These are phyloP conservation scores for Phytophthora meadii DNA, from an alignment of 352 stramenopile genomes.

Conservation along the genomic window DNA sequence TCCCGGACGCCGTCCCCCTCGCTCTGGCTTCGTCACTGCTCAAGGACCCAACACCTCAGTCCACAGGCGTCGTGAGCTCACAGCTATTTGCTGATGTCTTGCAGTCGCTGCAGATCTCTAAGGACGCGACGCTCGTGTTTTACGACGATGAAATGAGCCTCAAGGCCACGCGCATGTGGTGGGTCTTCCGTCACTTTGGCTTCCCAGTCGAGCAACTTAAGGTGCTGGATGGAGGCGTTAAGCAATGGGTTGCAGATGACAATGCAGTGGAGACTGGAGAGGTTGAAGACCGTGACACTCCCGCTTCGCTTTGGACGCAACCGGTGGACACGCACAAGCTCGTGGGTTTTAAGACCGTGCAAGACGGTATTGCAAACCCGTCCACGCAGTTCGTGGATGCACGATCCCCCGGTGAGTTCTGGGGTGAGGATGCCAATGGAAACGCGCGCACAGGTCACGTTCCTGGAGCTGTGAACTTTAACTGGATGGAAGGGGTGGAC, in stretches of 20 bases:
- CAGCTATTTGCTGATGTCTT: conserved; percentile 54
- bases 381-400: conserved; percentile 44
- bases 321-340: conserved; percentile 29
- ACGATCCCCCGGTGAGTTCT: conserved; percentile 40
- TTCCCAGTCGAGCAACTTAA: conserved; percentile 81
- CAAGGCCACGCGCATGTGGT: conserved; percentile 77
- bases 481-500: conserved; percentile 74
- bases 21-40: conserved; percentile 50
- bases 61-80: conserved; percentile 53
- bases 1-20: conserved; percentile 54
- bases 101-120: conserved; percentile 50
- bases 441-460: conserved; percentile 62
- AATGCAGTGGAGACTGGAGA: conserved; percentile 51
- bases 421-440: conserved; percentile 32
- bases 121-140: conserved; percentile 71
- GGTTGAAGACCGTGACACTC: conserved; percentile 11
- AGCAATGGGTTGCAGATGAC: conserved; percentile 65
- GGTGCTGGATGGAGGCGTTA: conserved; percentile 75
- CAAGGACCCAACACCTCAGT: conserved; percentile 54
- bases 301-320: conserved; percentile 18
- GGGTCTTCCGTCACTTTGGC: conserved; percentile 81
- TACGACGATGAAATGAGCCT: conserved; percentile 82
- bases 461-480: conserved; percentile 73
- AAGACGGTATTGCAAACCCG: conserved; percentile 38
- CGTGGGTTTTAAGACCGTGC: conserved; percentile 38